phyloP scores from a whole-genome alignment of 192 early-diverging fungal genomes.

The Coemansia sp. region DNA sequence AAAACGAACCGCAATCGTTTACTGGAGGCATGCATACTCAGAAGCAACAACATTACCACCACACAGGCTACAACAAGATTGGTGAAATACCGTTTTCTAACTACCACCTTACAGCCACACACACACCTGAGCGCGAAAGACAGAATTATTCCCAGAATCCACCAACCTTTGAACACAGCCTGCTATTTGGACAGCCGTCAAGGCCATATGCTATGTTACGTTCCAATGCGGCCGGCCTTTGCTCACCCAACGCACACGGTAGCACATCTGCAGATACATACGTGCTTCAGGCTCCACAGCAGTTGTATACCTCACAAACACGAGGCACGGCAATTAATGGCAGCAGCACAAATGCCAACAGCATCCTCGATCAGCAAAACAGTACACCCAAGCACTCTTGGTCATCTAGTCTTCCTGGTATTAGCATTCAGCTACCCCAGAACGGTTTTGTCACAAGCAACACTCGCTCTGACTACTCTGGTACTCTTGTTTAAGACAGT shows the following conservation, averaged over 20 bases:
- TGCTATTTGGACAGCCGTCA: not conserved
- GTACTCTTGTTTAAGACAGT: not conserved
- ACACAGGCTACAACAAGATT: not conserved
- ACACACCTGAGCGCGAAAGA: not conserved
- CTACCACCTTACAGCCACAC: conserved; percentile 27
- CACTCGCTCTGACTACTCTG: not conserved
- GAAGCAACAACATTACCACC: not conserved
- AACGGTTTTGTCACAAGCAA: not conserved
- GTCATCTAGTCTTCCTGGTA: conserved; percentile 1
- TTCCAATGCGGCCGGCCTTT: not conserved
- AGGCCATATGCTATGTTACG: not conserved
- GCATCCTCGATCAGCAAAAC: not conserved
- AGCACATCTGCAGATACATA: not conserved
- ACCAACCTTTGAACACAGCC: not conserved
- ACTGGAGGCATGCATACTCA: conserved; percentile 2
- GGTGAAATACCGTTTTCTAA: conserved; percentile 20
- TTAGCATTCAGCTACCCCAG: conserved; percentile 1
- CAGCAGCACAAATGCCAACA: not conserved
- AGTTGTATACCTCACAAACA: conserved; percentile 19
- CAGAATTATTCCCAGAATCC: not conserved
- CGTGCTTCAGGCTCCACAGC: conserved; percentile 18
- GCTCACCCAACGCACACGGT: not conserved
- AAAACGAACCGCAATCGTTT: conserved; percentile 1
- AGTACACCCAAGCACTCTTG: not conserved
- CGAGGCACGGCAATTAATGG: conserved; percentile 4